phyloP scores from a whole-genome alignment of 2,329 filamentous ascomycete genomes.

The Fusarium albidum region DNA sequence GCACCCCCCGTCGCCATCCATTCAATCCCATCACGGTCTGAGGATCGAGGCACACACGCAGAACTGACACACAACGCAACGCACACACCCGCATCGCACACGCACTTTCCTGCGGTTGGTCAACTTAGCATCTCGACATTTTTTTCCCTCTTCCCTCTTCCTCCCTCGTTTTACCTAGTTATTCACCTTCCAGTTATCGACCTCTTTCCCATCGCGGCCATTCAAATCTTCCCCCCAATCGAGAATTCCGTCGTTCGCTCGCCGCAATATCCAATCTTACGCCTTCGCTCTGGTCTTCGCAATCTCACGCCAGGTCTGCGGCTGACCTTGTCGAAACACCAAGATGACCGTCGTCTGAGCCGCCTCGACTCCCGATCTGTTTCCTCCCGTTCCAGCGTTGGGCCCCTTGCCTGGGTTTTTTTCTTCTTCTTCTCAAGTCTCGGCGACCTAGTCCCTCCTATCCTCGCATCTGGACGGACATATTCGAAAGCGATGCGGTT shows the following conservation, averaged over 20 bases:
- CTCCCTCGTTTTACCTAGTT: constrained; percentile 23
- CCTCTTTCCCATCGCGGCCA: constrained; percentile 7
- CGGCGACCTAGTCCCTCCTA: constrained; percentile 14
- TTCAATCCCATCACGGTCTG: constrained; percentile 28
- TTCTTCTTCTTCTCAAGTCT: constrained; percentile 4
- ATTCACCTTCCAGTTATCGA: constrained; percentile 11
- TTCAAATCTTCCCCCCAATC: constrained; percentile 12
- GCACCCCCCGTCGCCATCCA: constrained; percentile 9
- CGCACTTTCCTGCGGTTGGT: constrained; percentile 27
- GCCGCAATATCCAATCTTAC: constrained; percentile 4
- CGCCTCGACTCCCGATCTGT: constrained; percentile 25
- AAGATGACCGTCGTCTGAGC: constrained; percentile 37
- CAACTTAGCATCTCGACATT: constrained; percentile 5
- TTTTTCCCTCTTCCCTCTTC: constrained; percentile 8
- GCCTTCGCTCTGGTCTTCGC: constrained; percentile 16
- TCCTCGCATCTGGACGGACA: constrained; percentile 14
- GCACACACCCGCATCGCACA: constrained; percentile 24
- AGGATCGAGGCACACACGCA: constrained; percentile 33
- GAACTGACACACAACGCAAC: constrained; percentile 32
- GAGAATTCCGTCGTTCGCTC: constrained; percentile 33
- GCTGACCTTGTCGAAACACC: constrained; percentile 20
- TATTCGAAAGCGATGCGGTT: constrained; percentile 36
- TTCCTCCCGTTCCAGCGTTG: constrained; percentile 17
- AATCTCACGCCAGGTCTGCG: constrained; percentile 12
- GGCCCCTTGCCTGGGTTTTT: constrained; percentile 13